phyloP scores from a whole-genome alignment of 345 rosid genomes.

The Turritis glabra region DNA sequence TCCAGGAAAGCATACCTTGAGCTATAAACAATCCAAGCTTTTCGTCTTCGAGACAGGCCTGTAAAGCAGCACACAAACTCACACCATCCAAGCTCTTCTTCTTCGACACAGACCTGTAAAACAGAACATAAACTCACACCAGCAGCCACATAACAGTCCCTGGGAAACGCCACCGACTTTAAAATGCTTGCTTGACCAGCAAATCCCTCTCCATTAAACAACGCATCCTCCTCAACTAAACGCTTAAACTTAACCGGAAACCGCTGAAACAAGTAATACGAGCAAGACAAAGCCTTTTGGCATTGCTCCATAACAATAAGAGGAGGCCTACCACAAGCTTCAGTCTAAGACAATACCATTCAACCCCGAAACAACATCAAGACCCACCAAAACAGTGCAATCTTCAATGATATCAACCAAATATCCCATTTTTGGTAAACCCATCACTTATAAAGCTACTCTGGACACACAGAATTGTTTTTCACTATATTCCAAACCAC shows the following conservation, averaged over 20 bases:
- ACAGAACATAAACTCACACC: conserved; percentile 89
- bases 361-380: conserved; percentile 70
- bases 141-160: conserved; percentile 90
- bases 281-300: conserved; percentile 85
- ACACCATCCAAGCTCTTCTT: too few relatives aligned
- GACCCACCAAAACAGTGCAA: conserved; percentile 66
- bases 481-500: conserved; percentile 43
- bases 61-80: conserved; percentile 77
- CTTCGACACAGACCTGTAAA: conserved; percentile 76
- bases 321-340: conserved; percentile 73
- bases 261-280: conserved; percentile 86
- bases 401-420: conserved; percentile 71
- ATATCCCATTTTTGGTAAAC: conserved; percentile 80
- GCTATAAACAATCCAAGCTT: conserved; percentile 71
- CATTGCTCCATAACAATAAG: conserved; percentile 91
- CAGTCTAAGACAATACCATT: conserved; percentile 52
- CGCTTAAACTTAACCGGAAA: conserved; percentile 58
- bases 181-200: conserved; percentile 55
- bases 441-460: conserved; percentile 71
- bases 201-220: conserved; percentile 56
- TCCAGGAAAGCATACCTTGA: conserved; percentile 55
- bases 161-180: conserved; percentile 61
- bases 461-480: conserved; percentile 76
- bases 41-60: conserved; percentile 62
- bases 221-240: conserved; percentile 40